Evolutionary conservation across 2,329 filamentous ascomycete species (phyloP), one percentile per base, ranked within the genome.

Genomic region (Scopulariopsis brevicaulis): DNA sequence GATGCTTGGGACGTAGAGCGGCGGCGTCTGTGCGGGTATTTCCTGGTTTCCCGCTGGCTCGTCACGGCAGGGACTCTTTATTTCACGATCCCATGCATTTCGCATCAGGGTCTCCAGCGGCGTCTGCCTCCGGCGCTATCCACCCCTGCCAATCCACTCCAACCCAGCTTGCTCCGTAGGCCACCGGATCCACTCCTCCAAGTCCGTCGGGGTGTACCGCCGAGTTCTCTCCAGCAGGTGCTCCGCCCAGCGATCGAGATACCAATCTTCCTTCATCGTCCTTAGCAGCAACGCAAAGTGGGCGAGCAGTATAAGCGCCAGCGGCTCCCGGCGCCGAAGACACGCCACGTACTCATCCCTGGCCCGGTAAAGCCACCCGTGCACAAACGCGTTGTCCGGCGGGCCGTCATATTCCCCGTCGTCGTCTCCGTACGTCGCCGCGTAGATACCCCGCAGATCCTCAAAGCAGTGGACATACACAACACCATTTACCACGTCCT

Each of bases 321-420:
- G 63, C 2, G 65, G 64, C 20, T 66, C 64, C 32, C 62, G 65
- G 12, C 61, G 56, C 50, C 66, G 63, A 7, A 68, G 62, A 56
- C 65, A 64, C 1, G 61, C 60, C 15, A 66, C 62, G 60, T 64
- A 68, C 6, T 62, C 59, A 52, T 68, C 63, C 34, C 66, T 62
- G 58, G 68, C 59, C 6, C 63, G 62, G 56, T 68, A 68, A 37
- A 68, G 58, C 66, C 66, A 68, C 4, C 63, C 63, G 48, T 68
- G 63, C 4, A 67, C 63, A 53, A 64, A 58, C 34, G 60, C 60
- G 46, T 66, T 60, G 12, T 57, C 56, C 5, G 50, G 53, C 8
- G 59, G 59, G 20, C 64, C 65, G 34, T 60, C 58, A 28, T 63
- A 64, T 0, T 46, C 22, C 11, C 62, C 64, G 20, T 64, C 60